These are phyloP conservation scores for Ceratocystis alfenasii DNA, from an alignment of 2,329 filamentous ascomycete species.

Conservation along the genomic window DNA sequence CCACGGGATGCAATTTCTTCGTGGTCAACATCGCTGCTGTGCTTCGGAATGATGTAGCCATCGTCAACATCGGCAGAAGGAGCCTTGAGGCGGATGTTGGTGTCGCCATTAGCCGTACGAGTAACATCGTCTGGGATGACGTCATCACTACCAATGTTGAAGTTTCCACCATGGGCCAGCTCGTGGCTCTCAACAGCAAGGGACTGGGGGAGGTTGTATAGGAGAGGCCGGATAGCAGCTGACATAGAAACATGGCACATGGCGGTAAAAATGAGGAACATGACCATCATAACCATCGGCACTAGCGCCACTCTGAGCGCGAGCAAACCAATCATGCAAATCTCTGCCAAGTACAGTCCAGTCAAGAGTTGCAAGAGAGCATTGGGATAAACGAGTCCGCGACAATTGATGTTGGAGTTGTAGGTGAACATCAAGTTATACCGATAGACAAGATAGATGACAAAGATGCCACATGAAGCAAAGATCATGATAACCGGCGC, in stretches of 20 bases:
- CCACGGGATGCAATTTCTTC: slow-evolving; percentile 27
- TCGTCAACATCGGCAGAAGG: slow-evolving; percentile 22
- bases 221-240: slow-evolving; percentile 59
- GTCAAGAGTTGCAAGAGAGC: slow-evolving; percentile 75
- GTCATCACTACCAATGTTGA: slow-evolving; percentile 22
- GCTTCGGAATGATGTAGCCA: slow-evolving; percentile 24
- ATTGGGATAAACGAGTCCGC: slow-evolving; percentile 77
- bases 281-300: slow-evolving; percentile 62
- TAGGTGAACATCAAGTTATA: slow-evolving; percentile 87
- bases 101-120: background rate
- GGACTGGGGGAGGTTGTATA: slow-evolving; percentile 70
- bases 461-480: slow-evolving; percentile 60
- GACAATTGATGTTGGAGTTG: slow-evolving; percentile 71
- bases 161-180: slow-evolving; percentile 12
- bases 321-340: slow-evolving; percentile 78
- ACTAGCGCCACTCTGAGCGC: slow-evolving; percentile 54
- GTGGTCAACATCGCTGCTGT: slow-evolving; percentile 21
- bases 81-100: background rate
- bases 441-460: slow-evolving; percentile 79
- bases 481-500: slow-evolving; percentile 77
- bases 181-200: slow-evolving; percentile 37
- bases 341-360: slow-evolving; percentile 69
- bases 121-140: slow-evolving; percentile 6
- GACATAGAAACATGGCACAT: slow-evolving; percentile 67
- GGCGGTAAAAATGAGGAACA: slow-evolving; percentile 61